Evolutionary conservation across 140 eudicot species (phyloP).

Genomic region (Erigeron philadelphicus): DNA sequence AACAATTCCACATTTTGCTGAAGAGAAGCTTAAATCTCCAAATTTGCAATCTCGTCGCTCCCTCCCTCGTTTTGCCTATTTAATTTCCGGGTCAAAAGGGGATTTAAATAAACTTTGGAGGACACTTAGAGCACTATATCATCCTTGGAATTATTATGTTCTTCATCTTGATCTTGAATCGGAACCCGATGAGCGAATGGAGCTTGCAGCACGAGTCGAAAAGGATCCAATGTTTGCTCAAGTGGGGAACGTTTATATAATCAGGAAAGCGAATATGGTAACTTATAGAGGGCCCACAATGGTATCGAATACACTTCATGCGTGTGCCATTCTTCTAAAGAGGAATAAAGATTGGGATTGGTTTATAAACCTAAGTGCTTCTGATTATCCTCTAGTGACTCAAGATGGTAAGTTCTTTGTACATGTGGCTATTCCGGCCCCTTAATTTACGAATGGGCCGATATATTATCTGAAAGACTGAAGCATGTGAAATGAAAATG

Average conservation of each 20-base stretch:
- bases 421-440: neutral
- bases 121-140: constrained; percentile 62
- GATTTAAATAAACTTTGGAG: constrained; percentile 84
- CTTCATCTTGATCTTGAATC: constrained; percentile 88
- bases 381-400: constrained; percentile 91
- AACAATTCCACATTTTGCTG: constrained; percentile 46
- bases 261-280: constrained; percentile 76
- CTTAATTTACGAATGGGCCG: neutral
- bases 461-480: too few relatives aligned
- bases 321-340: constrained; percentile 83
- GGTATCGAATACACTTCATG: constrained; percentile 90
- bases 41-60: constrained; percentile 40
- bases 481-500: too few relatives aligned
- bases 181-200: constrained; percentile 57
- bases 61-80: constrained; percentile 70
- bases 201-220: constrained; percentile 65
- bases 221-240: constrained; percentile 55
- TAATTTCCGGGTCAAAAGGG: constrained; percentile 84
- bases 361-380: constrained; percentile 93
- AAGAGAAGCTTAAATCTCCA: constrained; percentile 35
- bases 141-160: constrained; percentile 78
- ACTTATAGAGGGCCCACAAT: constrained; percentile 94
- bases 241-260: constrained; percentile 71
- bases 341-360: constrained; percentile 77
- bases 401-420: constrained; percentile 66